A percentile compares a stretch with the other conserved stretches of the same genome.
Evolutionary conservation across 2,329 filamentous ascomycete genomes (phyloP).

Genomic region (Aspergillus felis): DNA sequence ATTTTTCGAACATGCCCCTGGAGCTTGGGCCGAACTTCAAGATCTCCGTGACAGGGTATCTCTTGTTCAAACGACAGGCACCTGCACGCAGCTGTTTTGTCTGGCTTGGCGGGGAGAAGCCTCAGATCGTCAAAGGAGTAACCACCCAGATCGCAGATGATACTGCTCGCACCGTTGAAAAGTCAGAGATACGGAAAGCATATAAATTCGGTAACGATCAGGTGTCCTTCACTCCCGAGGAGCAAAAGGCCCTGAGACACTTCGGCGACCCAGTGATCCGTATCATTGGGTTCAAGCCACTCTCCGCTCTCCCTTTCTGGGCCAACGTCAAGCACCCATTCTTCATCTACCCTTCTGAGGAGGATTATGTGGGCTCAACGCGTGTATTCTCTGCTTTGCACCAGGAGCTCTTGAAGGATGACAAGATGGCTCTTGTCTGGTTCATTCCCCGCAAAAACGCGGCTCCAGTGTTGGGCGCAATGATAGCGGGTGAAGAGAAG

Average conservation of each 20-base stretch:
- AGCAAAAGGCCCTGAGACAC: slow-evolving; percentile 70
- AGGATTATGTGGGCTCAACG: slow-evolving; percentile 83
- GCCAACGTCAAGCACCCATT: slow-evolving; percentile 79
- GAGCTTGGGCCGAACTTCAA: slow-evolving; percentile 79
- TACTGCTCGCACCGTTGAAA: slow-evolving; percentile 71
- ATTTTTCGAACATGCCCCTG: slow-evolving; percentile 82
- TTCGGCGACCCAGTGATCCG: slow-evolving; percentile 81
- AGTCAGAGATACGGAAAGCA: slow-evolving; percentile 78
- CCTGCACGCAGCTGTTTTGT: slow-evolving; percentile 81
- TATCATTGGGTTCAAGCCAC: slow-evolving; percentile 89
- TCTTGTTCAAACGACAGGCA: slow-evolving; percentile 78
- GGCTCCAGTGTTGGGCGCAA: slow-evolving; percentile 71
- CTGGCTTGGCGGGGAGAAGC: slow-evolving; percentile 79
- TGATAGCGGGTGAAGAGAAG: slow-evolving; percentile 70
- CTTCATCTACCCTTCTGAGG: slow-evolving; percentile 92
- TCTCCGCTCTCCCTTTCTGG: slow-evolving; percentile 72
- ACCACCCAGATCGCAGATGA: slow-evolving; percentile 75
- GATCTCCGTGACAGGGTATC: slow-evolving; percentile 92
- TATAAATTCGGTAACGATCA: slow-evolving; percentile 95
- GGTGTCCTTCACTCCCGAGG: slow-evolving; percentile 78
- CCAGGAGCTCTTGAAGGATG: slow-evolving; percentile 73
- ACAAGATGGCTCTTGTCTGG: slow-evolving; percentile 86
- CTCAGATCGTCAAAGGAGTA: slow-evolving; percentile 72
- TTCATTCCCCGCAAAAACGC: slow-evolving; percentile 79
- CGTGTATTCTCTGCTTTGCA: slow-evolving; percentile 89